phyloP scores from a whole-genome alignment of 441 rosid species.

The Hura crepitans region DNA sequence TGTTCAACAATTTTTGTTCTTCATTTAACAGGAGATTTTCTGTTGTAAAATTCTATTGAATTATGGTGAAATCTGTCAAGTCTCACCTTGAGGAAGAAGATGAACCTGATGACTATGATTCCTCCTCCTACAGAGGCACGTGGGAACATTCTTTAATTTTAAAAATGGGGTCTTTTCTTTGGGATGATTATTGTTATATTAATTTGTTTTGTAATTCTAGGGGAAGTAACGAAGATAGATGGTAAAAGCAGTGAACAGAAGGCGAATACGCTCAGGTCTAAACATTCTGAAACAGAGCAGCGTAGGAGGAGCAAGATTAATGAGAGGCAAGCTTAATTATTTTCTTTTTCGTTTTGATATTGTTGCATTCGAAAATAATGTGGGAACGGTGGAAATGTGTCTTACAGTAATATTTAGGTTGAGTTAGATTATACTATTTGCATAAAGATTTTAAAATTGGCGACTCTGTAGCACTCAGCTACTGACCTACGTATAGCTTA shows the following conservation, averaged over 20 bases:
- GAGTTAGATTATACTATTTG: background rate
- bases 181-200: background rate
- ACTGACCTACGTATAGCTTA: background rate
- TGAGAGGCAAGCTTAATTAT: conserved; percentile 48
- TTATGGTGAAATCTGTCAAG: conserved; percentile 46
- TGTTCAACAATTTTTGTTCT: background rate
- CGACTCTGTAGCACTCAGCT: background rate
- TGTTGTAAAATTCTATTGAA: background rate
- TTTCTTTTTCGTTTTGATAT: background rate
- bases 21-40: background rate
- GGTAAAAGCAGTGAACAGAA: conserved; percentile 60
- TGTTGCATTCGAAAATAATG: background rate
- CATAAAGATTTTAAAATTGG: background rate
- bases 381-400: background rate
- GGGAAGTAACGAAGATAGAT: conserved; percentile 36
- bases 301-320: conserved; percentile 93
- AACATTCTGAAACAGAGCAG: conserved; percentile 98
- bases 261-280: conserved; percentile 77
- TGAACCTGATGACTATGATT: conserved; percentile 48
- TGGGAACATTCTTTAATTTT: background rate
- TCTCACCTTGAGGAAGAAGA: conserved; percentile 48
- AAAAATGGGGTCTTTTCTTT: background rate
- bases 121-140: conserved; percentile 40
- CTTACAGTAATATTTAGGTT: background rate
- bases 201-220: conserved; percentile 12